phyloP scores from a whole-genome alignment of 2,329 filamentous ascomycete genomes.

The Phyllosticta citribraziliensis region DNA sequence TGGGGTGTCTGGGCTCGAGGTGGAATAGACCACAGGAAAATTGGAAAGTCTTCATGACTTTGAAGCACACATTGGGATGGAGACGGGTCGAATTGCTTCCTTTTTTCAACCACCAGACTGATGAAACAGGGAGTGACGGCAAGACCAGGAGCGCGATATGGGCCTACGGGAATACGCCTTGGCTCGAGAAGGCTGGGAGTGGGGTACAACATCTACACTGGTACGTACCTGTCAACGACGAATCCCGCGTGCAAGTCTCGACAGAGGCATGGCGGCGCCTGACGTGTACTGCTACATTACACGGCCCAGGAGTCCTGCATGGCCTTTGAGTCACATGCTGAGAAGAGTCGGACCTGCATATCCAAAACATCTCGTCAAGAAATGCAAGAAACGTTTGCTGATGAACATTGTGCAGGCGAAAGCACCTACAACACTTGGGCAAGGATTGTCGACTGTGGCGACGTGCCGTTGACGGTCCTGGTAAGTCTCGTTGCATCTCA shows the following conservation, averaged over 20 bases:
- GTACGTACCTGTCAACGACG: conserved; percentile 16
- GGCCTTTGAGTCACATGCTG: neutral
- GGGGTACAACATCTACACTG: conserved; percentile 40
- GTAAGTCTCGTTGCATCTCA: conserved; percentile 16
- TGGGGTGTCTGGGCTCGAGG: no score
- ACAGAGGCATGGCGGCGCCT: neutral
- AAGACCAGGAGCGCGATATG: conserved; percentile 43
- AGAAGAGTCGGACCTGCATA: neutral
- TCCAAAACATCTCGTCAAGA: neutral
- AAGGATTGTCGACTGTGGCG: conserved; percentile 46
- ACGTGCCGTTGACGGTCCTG: conserved; percentile 42
- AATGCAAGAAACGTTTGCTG: neutral
- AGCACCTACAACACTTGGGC: conserved; percentile 40
- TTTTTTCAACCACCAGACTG: no score
- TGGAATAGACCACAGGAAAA: no score
- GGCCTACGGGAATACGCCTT: conserved; percentile 41
- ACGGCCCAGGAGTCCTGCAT: neutral
- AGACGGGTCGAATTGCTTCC: no score
- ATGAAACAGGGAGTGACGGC: conserved; percentile 38
- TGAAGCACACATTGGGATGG: no score
- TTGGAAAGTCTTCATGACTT: no score
- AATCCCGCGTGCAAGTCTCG: neutral
- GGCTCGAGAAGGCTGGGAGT: conserved; percentile 39
- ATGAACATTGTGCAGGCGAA: neutral
- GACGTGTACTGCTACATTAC: neutral